Conservation (phyloP, 2,329 filamentous ascomycete species). For the Monilinia vaccinii-corymbosi region DNA sequence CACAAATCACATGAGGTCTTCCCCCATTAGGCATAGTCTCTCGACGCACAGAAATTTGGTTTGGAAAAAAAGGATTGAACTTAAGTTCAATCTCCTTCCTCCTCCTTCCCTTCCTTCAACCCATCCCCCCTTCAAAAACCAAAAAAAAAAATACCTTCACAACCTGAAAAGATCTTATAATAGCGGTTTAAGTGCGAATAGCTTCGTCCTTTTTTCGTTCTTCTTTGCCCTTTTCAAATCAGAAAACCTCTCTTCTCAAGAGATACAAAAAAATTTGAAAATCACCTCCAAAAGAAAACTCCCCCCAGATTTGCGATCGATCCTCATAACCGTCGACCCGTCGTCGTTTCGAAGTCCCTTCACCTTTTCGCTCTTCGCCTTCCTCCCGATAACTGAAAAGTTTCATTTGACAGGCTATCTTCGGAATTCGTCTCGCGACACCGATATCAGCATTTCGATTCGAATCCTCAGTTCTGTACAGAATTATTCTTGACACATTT, state of each 20-base stretch:
- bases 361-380: constrained; percentile 15
- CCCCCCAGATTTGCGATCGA: constrained; percentile 23
- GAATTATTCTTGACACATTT: constrained; percentile 13
- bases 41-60: constrained; percentile 13
- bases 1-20: neutral
- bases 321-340: constrained; percentile 7
- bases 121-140: constrained; percentile 14
- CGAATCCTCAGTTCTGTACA: constrained; percentile 15
- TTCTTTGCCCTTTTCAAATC: constrained; percentile 28
- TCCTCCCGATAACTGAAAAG: constrained; percentile 10
- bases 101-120: constrained; percentile 11
- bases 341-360: neutral
- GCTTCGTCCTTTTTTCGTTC: constrained; percentile 30
- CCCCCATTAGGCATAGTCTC: neutral
- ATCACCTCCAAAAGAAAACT: constrained; percentile 23
- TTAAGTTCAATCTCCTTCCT: no score
- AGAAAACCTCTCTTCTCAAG: constrained; percentile 27
- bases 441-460: constrained; percentile 7
- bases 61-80: constrained; percentile 8
- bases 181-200: constrained; percentile 28
- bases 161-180: constrained; percentile 18
- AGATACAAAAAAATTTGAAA: constrained; percentile 34
- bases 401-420: neutral
- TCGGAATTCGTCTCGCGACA: constrained; percentile 4
- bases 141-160: constrained; percentile 10